Evolutionary conservation across 495 filamentous ascomycete genomes (phyloP), one percentile per base, ranked within the genome.

Genomic region (Cudoniella acicularis): DNA sequence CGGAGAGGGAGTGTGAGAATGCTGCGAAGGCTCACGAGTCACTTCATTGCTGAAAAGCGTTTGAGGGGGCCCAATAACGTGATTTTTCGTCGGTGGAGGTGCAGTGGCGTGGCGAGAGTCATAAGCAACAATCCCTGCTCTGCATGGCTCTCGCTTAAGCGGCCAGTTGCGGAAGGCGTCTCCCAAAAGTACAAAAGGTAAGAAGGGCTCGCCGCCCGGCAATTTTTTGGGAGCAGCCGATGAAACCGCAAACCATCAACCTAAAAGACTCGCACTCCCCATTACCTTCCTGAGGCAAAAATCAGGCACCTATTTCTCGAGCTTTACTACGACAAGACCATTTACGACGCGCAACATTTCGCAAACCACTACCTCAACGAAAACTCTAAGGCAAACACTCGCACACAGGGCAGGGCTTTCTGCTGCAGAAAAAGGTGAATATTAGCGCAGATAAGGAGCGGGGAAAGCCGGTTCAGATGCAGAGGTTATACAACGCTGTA

Each of bases 351-450:
- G 30, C 30, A 13, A 36, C 4, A 36, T 4, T 6, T 36, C 30
- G 13, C 13, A 6, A 4, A 36, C 4, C 30, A 13, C 4, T 36
- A 36, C 4, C 4, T 36, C 30, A 13, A 36, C 30, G 30, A 36
- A 36, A 36, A 36, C 30, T 4, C 4, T 36, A 6, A 6, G 30
- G 30, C 30, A 36, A 36, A 13, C 30, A 36, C 13, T 36, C 6
- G 4, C 6, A 36, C 4, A 36, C n/a, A n/a, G n/a, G n/a, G n/a
- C n/a, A n/a, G n/a, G n/a, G n/a, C n/a, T n/a, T 41, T 41, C 36
- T 16, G 36, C 17, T 46, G 18, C 6, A 17, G 17, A 8, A 22
- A 64, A 67, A 67, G 64, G 64, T 67, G 57, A 67, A 58, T 63
- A 60, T 56, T 50, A 17, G 17, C 23, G 45, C 21, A 50, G n/a